These are phyloP conservation scores for Trametes sp. DNA, from an alignment of 1,284 basidiomycete genomes.

Conservation along the genomic window DNA sequence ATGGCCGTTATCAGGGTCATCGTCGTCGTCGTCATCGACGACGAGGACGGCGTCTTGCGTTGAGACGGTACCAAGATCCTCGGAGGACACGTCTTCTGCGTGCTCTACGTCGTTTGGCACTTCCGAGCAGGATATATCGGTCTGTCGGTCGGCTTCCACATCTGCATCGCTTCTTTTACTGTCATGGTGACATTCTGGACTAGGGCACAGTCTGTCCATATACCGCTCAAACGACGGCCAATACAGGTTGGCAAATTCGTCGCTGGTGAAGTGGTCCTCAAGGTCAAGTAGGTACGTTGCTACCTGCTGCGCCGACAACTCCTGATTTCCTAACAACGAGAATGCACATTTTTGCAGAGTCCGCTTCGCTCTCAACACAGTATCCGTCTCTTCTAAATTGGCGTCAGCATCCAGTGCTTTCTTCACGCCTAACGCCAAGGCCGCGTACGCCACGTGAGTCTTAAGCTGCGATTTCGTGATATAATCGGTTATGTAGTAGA, in stretches of 20 bases:
- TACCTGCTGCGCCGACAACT: constrained; percentile 49
- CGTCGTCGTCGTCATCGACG: neutral
- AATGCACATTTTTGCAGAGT: constrained; percentile 48
- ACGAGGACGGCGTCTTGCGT: no score
- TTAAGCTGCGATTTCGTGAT: constrained; percentile 50
- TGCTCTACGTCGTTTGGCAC: no score
- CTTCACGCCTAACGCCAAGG: constrained; percentile 38
- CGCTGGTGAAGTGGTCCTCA: constrained; percentile 48
- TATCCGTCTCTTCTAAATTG: neutral
- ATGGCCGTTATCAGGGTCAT: neutral
- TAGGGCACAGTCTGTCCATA: constrained; percentile 20
- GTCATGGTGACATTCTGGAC: neutral
- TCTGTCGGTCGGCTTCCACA: no score
- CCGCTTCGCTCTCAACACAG: constrained; percentile 42
- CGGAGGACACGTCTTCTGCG: no score
- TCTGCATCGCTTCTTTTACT: no score
- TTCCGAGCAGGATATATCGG: no score
- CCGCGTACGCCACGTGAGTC: constrained; percentile 45
- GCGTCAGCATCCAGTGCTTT: neutral
- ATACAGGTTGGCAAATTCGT: constrained; percentile 43
- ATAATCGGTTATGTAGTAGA: constrained; percentile 54
- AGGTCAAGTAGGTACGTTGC: constrained; percentile 44
- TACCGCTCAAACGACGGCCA: constrained; percentile 44
- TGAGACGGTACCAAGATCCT: no score
- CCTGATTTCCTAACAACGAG: constrained; percentile 46